phyloP scores from a whole-genome alignment of 2,329 filamentous ascomycete genomes.

The Hirsutella rhossiliensis region DNA sequence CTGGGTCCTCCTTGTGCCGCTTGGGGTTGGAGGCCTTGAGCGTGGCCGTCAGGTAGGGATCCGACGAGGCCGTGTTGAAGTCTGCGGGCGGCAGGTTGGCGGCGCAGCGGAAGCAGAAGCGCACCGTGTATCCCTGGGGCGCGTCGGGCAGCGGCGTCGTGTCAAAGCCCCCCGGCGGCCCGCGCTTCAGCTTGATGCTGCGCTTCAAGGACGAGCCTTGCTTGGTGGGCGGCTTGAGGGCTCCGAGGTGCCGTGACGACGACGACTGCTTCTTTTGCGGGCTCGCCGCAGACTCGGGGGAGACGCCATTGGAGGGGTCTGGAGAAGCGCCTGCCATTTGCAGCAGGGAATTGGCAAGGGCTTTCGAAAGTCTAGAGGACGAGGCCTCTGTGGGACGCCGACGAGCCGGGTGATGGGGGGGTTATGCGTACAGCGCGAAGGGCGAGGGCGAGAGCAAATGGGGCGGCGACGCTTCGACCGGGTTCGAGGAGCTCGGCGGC shows the following conservation, averaged over 20 bases:
- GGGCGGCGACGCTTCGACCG: too few species aligned
- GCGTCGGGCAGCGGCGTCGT: conserved; percentile 62
- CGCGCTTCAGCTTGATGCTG: conserved; percentile 14
- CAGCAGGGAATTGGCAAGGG: too few species aligned
- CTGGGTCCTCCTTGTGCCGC: conserved; percentile 77
- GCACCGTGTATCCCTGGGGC: conserved; percentile 70
- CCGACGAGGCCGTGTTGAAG: conserved; percentile 62
- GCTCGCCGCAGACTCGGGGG: neutral
- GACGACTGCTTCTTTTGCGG: neutral
- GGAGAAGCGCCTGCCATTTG: neutral
- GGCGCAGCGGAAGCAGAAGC: conserved; percentile 74
- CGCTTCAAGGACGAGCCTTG: conserved; percentile 9
- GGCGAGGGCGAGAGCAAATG: too few species aligned
- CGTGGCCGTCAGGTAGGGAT: conserved; percentile 73
- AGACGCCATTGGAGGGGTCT: neutral
- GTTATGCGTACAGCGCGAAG: too few species aligned
- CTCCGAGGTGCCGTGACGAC: neutral
- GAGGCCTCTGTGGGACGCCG: too few species aligned
- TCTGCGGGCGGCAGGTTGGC: conserved; percentile 75
- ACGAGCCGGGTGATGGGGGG: too few species aligned
- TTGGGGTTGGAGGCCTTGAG: conserved; percentile 57
- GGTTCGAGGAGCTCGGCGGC: too few species aligned
- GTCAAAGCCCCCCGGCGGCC: conserved; percentile 68
- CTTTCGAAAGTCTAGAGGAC: too few species aligned
- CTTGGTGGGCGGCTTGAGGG: neutral